Evolutionary conservation across 257 asterid genomes (phyloP), one percentile per base, ranked within the genome.

Genomic region (Agastache rugosa): DNA sequence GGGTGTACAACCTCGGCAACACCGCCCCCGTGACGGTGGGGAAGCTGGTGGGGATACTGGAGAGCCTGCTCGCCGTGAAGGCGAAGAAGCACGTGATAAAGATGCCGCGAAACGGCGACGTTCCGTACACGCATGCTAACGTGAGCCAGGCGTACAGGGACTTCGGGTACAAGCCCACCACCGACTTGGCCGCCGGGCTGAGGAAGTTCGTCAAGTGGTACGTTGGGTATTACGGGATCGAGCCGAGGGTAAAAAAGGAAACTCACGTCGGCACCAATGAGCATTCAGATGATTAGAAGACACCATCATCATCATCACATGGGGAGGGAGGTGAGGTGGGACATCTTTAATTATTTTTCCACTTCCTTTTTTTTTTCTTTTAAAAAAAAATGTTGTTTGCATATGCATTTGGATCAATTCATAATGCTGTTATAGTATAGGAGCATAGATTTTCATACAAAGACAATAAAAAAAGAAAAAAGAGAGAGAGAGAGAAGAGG

Each of bases 71-170:
- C 27, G 64, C 41, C 19, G 71, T 82, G 31, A 93, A 87, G 85
- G 97, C 98, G 5, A 90, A 88, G 83, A 88, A 84, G 85, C 86
- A 83, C 63, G 93, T 88, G 20, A 67, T 90, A 16, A 93, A 80
- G 80, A 93, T 93, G 98, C 98, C 98, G 0, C 60, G 93, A 79
- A 93, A 93, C 88, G 98, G 98, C 51, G 98, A 93, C 93, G 98
- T 93, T 60, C 97, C 98, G 15, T 93, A 35, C 77, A 93, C 98
- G 0, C 98, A 93, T 55, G 98, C 98, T 58, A 91, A 93, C 76
- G 97, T 93, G 74, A 93, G 96, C 90, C 83, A 60, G 79, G 98
- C 98, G 55, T 83, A 79, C 19, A 85, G 48, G 74, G 97, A 93
- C 71, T 91, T 93, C 78, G 94, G 93, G 11, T 93, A 93, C 84